These are phyloP conservation scores for Pinus albicaulis DNA, from an alignment of 75 land plant species.

Conservation along the genomic window DNA sequence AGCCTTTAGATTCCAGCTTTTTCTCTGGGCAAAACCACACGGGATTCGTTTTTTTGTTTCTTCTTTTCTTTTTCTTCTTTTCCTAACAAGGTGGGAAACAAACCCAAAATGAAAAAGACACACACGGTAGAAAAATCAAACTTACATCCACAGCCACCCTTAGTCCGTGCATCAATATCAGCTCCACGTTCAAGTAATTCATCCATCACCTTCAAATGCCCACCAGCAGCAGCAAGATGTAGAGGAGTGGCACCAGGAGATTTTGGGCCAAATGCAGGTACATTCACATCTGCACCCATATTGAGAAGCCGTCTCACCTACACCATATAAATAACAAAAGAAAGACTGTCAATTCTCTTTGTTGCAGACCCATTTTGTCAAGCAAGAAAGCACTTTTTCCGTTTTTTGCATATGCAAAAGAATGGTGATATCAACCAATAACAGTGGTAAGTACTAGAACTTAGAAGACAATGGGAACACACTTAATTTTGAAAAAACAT, in stretches of 20 bases:
- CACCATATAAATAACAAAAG: neutral
- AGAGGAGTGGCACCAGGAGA: constrained; percentile 84
- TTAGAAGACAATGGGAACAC: neutral
- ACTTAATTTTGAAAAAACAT: neutral
- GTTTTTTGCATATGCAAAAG: neutral
- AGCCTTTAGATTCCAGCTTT: neutral
- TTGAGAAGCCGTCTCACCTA: constrained; percentile 44
- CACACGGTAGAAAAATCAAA: no score
- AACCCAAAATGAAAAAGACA: neutral
- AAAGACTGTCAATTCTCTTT: neutral
- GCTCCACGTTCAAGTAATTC: constrained; percentile 90
- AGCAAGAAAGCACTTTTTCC: neutral
- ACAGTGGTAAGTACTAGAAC: neutral
- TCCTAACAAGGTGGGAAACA: neutral
- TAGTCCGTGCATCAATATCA: constrained; percentile 92
- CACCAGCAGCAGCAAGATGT: constrained; percentile 96
- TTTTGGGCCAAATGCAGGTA: constrained; percentile 79
- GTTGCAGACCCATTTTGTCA: neutral
- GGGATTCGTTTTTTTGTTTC: neutral
- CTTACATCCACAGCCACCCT: constrained; percentile 95
- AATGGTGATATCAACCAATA: neutral
- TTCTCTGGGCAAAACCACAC: neutral
- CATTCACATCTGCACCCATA: constrained; percentile 87
- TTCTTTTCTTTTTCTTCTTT: no score
- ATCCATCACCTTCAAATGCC: constrained; percentile 90